Base-by-base conservation (phyloP, 2,329 filamentous ascomycete genomes). In the Ceratocystis cubensis region DNA sequence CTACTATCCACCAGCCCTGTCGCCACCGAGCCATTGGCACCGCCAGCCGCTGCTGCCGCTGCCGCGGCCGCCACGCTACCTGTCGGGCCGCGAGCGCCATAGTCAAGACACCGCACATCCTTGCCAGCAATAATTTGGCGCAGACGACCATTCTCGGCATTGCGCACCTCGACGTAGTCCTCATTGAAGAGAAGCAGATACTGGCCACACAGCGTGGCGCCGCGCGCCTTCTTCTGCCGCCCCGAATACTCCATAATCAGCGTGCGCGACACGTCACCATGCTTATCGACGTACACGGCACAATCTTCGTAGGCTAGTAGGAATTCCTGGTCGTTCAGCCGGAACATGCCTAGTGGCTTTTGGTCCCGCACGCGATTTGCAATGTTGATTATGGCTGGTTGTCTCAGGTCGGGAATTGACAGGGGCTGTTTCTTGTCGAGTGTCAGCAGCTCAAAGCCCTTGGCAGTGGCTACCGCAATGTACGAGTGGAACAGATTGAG, bases 201-300 rank as follows among this genome's bases (percentile, higher is more conserved):
- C 67, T 91, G 88, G 1, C 91, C 92, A 71, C 91, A 95, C 78
- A 97, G 87, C 69, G 91, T 94, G 1, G 92, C 92, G 13, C 86
- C 85, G 69, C 88, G 87, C 1, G 94, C 94, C 75, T 84, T 84
- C 75, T 84, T 84, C 73, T 84, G 82, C 72, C 88, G 93, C 70
- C 94, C 94, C n/a, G 96, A 94, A 75, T 97, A 99, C 74, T 97
- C 91, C 91, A 99, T 96, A 72, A 97, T 92, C 67, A 97, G 90
- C 33, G 88, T 91, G 59, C 95, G 88, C 48, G 87, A 93, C 33
- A 99, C 91, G 69, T 99, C 94, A 70, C 94, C 94, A 75, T 97
- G 91, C 77, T 97, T 96, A 79, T 99, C 95, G 73, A 97, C 89
- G 73, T 97, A 99, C 7, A 99, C 92, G 20, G 92, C 94, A 71